Base-by-base conservation (phyloP, 192 early-diverging fungal species). In the Thamnidium elegans region DNA sequence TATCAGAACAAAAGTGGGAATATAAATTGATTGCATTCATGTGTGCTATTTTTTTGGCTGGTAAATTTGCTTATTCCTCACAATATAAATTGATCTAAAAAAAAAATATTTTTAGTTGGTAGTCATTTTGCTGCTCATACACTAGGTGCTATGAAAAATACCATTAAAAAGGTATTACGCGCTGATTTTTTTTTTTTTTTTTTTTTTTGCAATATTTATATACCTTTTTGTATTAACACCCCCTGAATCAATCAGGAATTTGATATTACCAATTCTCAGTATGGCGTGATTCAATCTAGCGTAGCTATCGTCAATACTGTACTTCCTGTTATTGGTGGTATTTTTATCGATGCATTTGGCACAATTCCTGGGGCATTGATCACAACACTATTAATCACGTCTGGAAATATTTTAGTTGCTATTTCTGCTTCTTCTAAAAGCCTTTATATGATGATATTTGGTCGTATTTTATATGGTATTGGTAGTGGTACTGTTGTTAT, bases 61-160 rank as follows among this genome's bases (percentile, higher is more conserved):
- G 86, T 84, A 84, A 50, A 76, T 50, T 17, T 50, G 9, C 31
- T 36, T 20, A 42, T 20, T 34, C 5, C 15, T 11, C 26, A 2
- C 26, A 32, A 55, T 55, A 55, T n/a, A 7, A 14, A 31, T 53
- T 52, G 43, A 13, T 13, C 8, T 44, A 47, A 47, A 34, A 55
- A 55, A 32, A 45, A n/a, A 20, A 23, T 51, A 15, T 63, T 55
- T 36, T 43, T 58, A 88, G 79, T 92, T 55, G 89, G 89, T 43
- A 87, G 82, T 39, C 90, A 92, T 73, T 92, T 86, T 72, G 85
- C 87, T 14, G 78, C 82, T 19, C 90, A 90, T 48, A 87, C 88
- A 47, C 78, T 90, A 20, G 85, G 90, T 4, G 86, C 87, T 9
- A 69, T 92, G 66, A 92, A 92, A 59, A 82, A 84, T 50, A 90